These are phyloP conservation scores for Stemphylium vesicarium DNA, from an alignment of 2,329 filamentous ascomycete species.

Conservation along the genomic window DNA sequence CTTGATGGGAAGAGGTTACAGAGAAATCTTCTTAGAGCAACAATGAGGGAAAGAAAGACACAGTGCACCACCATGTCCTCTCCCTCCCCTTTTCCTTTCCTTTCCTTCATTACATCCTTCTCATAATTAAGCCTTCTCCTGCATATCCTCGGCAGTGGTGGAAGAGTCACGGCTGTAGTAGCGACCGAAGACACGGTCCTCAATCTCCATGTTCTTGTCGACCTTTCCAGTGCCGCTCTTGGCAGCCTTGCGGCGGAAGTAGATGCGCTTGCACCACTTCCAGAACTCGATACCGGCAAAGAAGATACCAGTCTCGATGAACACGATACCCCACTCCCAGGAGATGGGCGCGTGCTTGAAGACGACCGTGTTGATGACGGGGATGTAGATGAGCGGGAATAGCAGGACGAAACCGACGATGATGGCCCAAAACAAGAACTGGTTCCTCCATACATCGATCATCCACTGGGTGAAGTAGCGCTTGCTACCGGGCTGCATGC, in stretches of 20 bases:
- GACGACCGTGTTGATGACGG: constrained; percentile 68
- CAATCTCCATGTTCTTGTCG: constrained; percentile 24
- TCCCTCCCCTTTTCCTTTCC: background rate
- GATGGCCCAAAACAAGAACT: constrained; percentile 62
- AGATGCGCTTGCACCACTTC: constrained; percentile 69
- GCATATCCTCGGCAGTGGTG: background rate
- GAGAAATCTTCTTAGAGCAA: background rate
- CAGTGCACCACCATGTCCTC: background rate
- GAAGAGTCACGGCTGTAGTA: constrained; percentile 18
- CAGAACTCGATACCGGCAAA: constrained; percentile 69
- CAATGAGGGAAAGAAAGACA: background rate
- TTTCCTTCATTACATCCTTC: background rate
- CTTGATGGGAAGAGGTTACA: no score
- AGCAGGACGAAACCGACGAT: constrained; percentile 54
- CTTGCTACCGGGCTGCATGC: constrained; percentile 69
- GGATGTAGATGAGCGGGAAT: constrained; percentile 66
- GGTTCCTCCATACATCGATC: constrained; percentile 72
- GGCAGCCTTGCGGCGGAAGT: constrained; percentile 35
- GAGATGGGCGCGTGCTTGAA: constrained; percentile 70
- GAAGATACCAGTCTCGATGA: constrained; percentile 66
- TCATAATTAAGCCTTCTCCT: constrained; percentile 7
- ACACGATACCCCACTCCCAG: constrained; percentile 74
- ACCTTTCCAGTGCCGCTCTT: constrained; percentile 13
- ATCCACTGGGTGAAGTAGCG: constrained; percentile 63
- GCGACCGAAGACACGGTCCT: constrained; percentile 25